Evolutionary conservation across 2,329 filamentous ascomycete genomes (phyloP), one percentile per base, ranked within the genome.

Genomic region (Apiospora hydei): DNA sequence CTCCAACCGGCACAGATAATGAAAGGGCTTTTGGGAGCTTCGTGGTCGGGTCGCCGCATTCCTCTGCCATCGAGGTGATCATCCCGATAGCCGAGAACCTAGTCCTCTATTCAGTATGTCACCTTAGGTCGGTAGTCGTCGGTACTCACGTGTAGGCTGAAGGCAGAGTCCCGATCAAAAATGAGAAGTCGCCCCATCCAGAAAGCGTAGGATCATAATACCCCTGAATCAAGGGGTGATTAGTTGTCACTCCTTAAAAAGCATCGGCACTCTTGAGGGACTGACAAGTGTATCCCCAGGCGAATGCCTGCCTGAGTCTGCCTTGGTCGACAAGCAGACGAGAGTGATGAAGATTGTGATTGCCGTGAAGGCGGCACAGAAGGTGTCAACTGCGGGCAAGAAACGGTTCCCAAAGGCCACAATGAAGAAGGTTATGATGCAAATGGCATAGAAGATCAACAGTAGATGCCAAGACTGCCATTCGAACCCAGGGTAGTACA

Each of bases 41-140:
- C 30, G 86, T 74, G 0, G 86, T 83, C 1, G 89, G 87, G 69
- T 89, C 83, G 10, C 83, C 78, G 49, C 86, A 88, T 78, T 91
- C 89, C 80, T 91, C 89, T 1, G 88, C 88, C 89, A 91, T 91
- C 11, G 87, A 86, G 0, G 87, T 85, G 71, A 91, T 87, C 89
- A 91, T 91, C 2, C 89, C 89, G 34, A 91, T 83, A 2, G 88
- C 89, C 0, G 86, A 87, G 75, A 90, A 90, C 0, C 79, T 82
- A n/a, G 13, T 18, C 4, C 34, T 41, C 13, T 1, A 6, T 8
- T 64, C 16, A 47, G 41, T 34, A 26, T 26, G n/a, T 11, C 5
- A 21, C 14, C n/a, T 4, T 11, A 30, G 26, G 7, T 6, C n/a
- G 4, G 13, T 18, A 1, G 3, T 21, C 21, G 1, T 61, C 7